A percentile compares a stretch with the other conserved stretches of the same genome.
These are phyloP conservation scores for Beta corolliflora DNA, from an alignment of 179 eudicot genomes.

Conservation along the genomic window DNA sequence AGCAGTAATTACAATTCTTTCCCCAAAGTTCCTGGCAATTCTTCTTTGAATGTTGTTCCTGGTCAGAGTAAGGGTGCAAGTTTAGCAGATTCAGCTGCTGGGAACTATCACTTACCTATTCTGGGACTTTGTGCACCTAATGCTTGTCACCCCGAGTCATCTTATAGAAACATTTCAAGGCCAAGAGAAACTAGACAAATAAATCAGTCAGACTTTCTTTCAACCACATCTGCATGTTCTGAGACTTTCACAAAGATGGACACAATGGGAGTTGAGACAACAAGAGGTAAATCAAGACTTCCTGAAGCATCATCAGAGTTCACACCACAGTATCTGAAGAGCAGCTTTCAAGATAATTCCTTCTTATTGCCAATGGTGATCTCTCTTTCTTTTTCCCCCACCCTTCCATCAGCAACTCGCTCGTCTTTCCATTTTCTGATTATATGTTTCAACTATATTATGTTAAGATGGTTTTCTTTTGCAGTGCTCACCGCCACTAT, in stretches of 20 bases:
- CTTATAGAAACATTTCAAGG: slow-evolving; percentile 51
- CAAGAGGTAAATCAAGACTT: slow-evolving; percentile 35
- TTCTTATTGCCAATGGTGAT: slow-evolving; percentile 51
- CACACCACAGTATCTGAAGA: slow-evolving; percentile 40
- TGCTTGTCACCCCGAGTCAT: slow-evolving; percentile 62
- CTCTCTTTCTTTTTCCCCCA: slow-evolving; percentile 33
- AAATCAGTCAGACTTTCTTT: slow-evolving; percentile 50
- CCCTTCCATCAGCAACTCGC: background rate
- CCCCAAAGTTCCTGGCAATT: slow-evolving; percentile 27
- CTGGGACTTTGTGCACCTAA: slow-evolving; percentile 98
- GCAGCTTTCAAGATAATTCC: slow-evolving; percentile 37
- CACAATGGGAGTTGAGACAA: slow-evolving; percentile 37
- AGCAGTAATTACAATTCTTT: slow-evolving; percentile 30
- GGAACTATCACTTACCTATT: slow-evolving; percentile 55
- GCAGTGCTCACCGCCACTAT: slow-evolving; percentile 55
- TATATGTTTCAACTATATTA: background rate
- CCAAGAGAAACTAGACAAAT: slow-evolving; percentile 53
- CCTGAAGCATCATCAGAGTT: slow-evolving; percentile 48
- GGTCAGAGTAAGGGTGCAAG: slow-evolving; percentile 34
- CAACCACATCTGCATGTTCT: slow-evolving; percentile 41
- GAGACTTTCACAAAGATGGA: slow-evolving; percentile 44
- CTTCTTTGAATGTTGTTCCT: slow-evolving; percentile 32
- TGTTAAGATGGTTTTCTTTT: slow-evolving; percentile 20
- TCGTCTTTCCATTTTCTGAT: background rate
- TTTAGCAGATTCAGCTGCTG: slow-evolving; percentile 31